Percentiles rank a stretch among this genome's conserved stretches.
These are phyloP conservation scores for Jamesozyma gamospora DNA, from an alignment of 805 yeast genomes.

Conservation along the genomic window DNA sequence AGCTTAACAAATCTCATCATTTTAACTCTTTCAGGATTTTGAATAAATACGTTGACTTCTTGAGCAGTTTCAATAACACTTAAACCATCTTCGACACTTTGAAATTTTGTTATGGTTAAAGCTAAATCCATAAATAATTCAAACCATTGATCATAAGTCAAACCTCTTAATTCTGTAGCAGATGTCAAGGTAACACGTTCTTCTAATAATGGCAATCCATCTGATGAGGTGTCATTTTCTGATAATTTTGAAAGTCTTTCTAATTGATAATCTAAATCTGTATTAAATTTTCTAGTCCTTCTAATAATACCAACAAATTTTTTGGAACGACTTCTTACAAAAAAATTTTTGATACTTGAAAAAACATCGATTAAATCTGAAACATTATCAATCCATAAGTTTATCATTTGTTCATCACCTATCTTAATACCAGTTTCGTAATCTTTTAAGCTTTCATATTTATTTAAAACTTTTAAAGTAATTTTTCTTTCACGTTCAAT, in stretches of 20 bases:
- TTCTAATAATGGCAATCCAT: conserved; percentile 29
- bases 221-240: conserved; percentile 39
- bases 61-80: conserved; percentile 65
- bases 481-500: conserved; percentile 49
- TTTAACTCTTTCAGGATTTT: conserved; percentile 49
- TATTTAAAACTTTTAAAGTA: conserved; percentile 45
- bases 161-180: conserved; percentile 58
- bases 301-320: conserved; percentile 58
- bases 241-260: conserved; percentile 57
- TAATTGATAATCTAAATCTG: conserved; percentile 64
- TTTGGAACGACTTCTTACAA: conserved; percentile 64
- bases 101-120: conserved; percentile 51
- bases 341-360: conserved; percentile 65
- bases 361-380: conserved; percentile 78
- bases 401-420: conserved; percentile 51
- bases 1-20: conserved; percentile 56
- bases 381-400: conserved; percentile 77
- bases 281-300: conserved; percentile 48
- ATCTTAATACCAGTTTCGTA: conserved; percentile 39
- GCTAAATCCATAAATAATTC: conserved; percentile 73
- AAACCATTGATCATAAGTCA: conserved; percentile 76
- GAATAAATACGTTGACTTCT: conserved; percentile 68
- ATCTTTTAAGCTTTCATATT: conserved; percentile 44
- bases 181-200: conserved; percentile 40
- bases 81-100: conserved; percentile 51